Percentiles rank a stretch among this genome's conserved stretches.
Conservation (phyloP, 768 basidiomycete species). For the Floccularia luteovirens region DNA sequence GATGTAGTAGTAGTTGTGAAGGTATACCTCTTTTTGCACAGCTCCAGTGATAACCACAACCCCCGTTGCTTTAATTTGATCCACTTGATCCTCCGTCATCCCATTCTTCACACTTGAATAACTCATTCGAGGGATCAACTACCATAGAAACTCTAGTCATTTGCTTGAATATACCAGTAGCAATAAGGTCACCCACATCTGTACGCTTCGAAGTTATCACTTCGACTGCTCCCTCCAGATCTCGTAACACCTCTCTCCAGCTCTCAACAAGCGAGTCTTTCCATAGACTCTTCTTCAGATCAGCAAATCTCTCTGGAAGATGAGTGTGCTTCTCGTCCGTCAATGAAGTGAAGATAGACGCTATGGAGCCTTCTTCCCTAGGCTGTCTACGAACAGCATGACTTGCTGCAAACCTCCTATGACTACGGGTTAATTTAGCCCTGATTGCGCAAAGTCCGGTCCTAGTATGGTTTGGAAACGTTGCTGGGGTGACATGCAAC, state of each 20-base stretch:
- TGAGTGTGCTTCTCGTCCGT: constrained; percentile 23
- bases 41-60: constrained; percentile 51
- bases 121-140: constrained; percentile 46
- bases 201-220: constrained; percentile 41
- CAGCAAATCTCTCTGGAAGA: constrained; percentile 50
- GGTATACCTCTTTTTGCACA: constrained; percentile 40
- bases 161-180: neutral
- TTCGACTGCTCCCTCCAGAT: constrained; percentile 35
- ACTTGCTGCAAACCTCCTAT: no score
- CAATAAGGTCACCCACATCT: constrained; percentile 33
- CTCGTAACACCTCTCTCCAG: constrained; percentile 49
- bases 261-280: constrained; percentile 34
- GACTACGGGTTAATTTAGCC: no score
- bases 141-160: neutral
- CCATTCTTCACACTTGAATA: constrained; percentile 39
- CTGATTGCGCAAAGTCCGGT: no score
- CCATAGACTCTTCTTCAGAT: constrained; percentile 52
- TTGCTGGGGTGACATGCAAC: no score
- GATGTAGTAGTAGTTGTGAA: constrained; percentile 3
- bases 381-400: no score
- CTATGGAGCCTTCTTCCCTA: constrained; percentile 31
- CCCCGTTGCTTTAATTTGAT: constrained; percentile 42
- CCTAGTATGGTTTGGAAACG: no score
- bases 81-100: constrained; percentile 34
- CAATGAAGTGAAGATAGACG: constrained; percentile 29